Conservation (phyloP, 1,284 basidiomycete genomes). For the Cryptococcus maquisensis region DNA sequence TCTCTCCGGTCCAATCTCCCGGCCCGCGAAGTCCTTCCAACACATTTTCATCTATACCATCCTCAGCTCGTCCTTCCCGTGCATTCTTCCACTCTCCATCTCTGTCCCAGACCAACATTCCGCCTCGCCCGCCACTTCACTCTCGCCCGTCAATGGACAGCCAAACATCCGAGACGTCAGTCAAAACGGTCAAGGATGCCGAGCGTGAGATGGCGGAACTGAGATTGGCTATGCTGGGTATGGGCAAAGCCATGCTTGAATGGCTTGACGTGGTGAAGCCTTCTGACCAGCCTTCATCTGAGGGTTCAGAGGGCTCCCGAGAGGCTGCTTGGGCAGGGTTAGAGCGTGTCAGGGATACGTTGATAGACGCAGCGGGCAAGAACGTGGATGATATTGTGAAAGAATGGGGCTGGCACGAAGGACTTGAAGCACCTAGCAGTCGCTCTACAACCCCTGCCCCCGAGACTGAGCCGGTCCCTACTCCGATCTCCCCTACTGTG, state of each 20-base stretch:
- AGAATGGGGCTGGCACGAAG: slow-evolving; percentile 46
- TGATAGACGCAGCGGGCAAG: slow-evolving; percentile 37
- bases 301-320: background rate
- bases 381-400: slow-evolving; percentile 40
- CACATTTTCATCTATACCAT: slow-evolving; percentile 33
- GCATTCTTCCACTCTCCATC: slow-evolving; percentile 5
- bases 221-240: slow-evolving; percentile 42
- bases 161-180: slow-evolving; percentile 12
- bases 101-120: background rate
- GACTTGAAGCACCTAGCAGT: slow-evolving; percentile 30
- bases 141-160: slow-evolving; percentile 19
- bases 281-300: background rate
- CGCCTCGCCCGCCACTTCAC: slow-evolving; percentile 3
- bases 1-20: slow-evolving; percentile 28
- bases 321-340: slow-evolving; percentile 30
- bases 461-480: background rate
- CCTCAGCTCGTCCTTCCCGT: slow-evolving; percentile 24
- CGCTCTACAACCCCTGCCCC: slow-evolving; percentile 14
- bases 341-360: slow-evolving; percentile 29
- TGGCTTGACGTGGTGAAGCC: slow-evolving; percentile 30
- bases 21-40: slow-evolving; percentile 13
- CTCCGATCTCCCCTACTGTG: background rate
- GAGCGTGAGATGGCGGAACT: slow-evolving; percentile 45
- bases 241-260: slow-evolving; percentile 45
- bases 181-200: slow-evolving; percentile 35